phyloP scores from a whole-genome alignment of 176 grass and related monocot genomes.

The Musa acuminata region DNA sequence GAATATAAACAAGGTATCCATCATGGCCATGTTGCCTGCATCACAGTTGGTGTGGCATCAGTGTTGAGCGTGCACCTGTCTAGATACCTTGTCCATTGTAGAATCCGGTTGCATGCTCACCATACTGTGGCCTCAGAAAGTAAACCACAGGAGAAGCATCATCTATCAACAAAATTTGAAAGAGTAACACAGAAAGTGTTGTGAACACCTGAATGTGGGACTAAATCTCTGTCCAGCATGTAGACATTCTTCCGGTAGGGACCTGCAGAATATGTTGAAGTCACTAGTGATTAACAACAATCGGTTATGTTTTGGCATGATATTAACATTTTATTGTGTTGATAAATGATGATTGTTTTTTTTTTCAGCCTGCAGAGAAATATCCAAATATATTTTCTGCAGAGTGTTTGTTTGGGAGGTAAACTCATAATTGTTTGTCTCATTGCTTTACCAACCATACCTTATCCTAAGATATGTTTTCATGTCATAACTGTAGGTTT shows the following conservation, averaged over 20 bases:
- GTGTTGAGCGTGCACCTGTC: neutral
- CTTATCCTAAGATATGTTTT: conserved; percentile 5
- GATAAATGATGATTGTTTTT: conserved; percentile 8
- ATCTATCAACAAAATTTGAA: neutral
- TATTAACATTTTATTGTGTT: neutral
- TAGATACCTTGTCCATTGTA: neutral
- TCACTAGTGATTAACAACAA: neutral
- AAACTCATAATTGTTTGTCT: conserved; percentile 10
- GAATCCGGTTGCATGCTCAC: no score
- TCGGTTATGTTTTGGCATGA: neutral
- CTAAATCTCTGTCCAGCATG: neutral
- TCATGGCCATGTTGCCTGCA: neutral
- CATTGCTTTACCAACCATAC: neutral
- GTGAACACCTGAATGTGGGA: no score
- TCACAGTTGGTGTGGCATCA: neutral
- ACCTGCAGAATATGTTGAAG: no score
- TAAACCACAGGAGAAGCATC: neutral
- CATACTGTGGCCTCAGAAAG: neutral
- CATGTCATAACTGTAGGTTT: conserved; percentile 36
- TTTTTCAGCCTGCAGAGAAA: conserved; percentile 58
- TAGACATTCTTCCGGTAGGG: no score
- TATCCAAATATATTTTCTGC: conserved; percentile 54
- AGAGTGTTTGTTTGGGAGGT: conserved; percentile 57
- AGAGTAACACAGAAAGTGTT: no score
- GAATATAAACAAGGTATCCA: neutral